Base-by-base conservation (phyloP, 768 basidiomycete species). In the Mycena latifolia region DNA sequence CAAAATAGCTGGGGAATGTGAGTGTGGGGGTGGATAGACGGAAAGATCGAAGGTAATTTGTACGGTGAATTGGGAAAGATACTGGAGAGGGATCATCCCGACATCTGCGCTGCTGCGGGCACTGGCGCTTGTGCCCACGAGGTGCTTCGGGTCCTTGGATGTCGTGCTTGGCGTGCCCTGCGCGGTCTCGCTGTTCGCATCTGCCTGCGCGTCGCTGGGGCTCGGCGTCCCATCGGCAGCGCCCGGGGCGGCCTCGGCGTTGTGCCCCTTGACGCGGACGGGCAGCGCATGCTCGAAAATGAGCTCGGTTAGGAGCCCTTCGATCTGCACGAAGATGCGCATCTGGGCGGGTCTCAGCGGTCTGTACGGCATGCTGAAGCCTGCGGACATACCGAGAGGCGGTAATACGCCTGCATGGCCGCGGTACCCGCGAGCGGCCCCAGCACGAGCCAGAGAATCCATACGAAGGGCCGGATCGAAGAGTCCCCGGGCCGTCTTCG, bases 251-350 rank as follows among this genome's bases (percentile, higher is more conserved):
- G 15, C 51, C 8, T 63, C 56, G 47, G 58, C 28, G 24, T 66
- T 66, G 24, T 75, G 71, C 50, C 84, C 82, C 60, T 81, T 84
- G 77, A 88, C 82, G 48, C 88, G 79, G 43, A 89, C 83, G 27
- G 85, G 80, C 15, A 90, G 78, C 12, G 71, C 71, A 46, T 75
- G 73, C 41, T 75, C 74, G 55, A 74, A 73, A 25, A 74, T 71
- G 51, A 73, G 69, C 54, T 74, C 70, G 0, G 75, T 74, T 10
- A 72, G 37, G 18, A 76, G 65, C 18, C 70, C 69, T 51, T 75
- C 73, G 20, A 71, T 62, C 45, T 71, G 71, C 10, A 75, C 72
- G 8, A 74, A 65, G 53, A 65, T 66, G 37, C 66, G 55, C 43
- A 69, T 74, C 63, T 66, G 31, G 11, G 7, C 18, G 24, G 3